Percentiles rank a stretch among this genome's conserved stretches.
Evolutionary conservation across 2,329 filamentous ascomycete genomes (phyloP).

Genomic region (Penicillium crustosum): DNA sequence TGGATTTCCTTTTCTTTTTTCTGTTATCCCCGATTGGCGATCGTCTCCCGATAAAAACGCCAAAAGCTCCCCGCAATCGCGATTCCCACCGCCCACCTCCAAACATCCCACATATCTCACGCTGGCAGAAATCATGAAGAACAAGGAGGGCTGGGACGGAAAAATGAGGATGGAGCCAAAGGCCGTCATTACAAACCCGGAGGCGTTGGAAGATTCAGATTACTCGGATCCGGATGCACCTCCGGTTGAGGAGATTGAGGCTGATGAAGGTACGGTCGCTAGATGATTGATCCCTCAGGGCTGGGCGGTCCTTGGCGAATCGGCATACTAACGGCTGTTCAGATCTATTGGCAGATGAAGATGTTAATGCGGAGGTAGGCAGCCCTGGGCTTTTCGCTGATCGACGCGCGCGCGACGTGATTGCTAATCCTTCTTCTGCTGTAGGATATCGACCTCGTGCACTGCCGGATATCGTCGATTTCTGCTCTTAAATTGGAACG

Average conservation of each 20-base stretch:
- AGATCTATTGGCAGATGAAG: conserved; percentile 62
- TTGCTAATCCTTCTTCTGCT: conserved; percentile 16
- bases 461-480: conserved; percentile 79
- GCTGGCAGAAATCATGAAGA: conserved; percentile 35
- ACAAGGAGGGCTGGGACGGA: conserved; percentile 49
- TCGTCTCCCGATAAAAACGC: not conserved
- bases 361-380: conserved; percentile 53
- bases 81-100: conserved; percentile 18
- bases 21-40: not conserved
- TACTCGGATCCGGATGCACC: conserved; percentile 72
- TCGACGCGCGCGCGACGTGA: not conserved
- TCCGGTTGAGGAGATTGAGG: conserved; percentile 71
- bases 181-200: conserved; percentile 70
- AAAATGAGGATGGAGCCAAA: conserved; percentile 63
- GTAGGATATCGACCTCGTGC: conserved; percentile 84
- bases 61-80: conserved; percentile 28
- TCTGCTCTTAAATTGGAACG: conserved; percentile 75
- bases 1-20: not conserved
- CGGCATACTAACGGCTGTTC: conserved; percentile 16
- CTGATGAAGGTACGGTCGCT: conserved; percentile 68
- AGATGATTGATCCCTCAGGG: not conserved
- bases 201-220: conserved; percentile 79
- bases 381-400: not conserved
- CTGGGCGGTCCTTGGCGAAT: not conserved
- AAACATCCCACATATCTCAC: conserved; percentile 11